Conservation (phyloP, 2,329 filamentous ascomycete genomes). For the Ramularia collo-cygni region DNA sequence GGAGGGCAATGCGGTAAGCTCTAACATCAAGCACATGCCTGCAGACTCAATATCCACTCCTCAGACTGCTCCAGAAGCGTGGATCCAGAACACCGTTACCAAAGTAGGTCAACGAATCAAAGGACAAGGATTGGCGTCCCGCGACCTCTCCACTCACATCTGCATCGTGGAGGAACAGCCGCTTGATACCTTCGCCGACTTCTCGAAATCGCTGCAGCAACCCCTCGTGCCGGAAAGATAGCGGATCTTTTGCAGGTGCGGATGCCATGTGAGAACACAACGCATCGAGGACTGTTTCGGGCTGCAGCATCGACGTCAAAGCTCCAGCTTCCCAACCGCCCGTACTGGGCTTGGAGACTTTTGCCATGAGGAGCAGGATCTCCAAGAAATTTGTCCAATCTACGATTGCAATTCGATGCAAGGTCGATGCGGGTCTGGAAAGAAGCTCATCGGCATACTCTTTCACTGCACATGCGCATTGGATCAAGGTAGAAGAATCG, state of each 20-base stretch:
- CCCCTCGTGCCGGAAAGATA: conserved; percentile 15
- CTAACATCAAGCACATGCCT: not conserved
- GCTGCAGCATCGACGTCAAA: conserved; percentile 21
- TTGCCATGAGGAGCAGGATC: conserved; percentile 19
- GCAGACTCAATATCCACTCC: not conserved
- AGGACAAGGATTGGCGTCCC: conserved; percentile 2
- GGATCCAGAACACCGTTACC: conserved; percentile 14
- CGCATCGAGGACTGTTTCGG: conserved; percentile 16
- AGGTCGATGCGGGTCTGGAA: conserved; percentile 12
- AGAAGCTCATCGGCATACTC: conserved; percentile 25
- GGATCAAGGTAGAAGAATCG: conserved; percentile 19
- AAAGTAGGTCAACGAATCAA: conserved; percentile 5
- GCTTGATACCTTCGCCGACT: conserved; percentile 18
- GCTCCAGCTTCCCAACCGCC: conserved; percentile 23
- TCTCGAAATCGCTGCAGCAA: conserved; percentile 12
- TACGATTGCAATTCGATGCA: conserved; percentile 20
- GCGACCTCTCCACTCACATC: conserved; percentile 1
- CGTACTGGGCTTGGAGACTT: conserved; percentile 13
- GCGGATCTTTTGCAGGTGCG: conserved; percentile 15
- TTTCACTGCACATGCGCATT: conserved; percentile 22
- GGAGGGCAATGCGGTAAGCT: no score
- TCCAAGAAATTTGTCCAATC: conserved; percentile 24
- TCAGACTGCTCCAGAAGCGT: conserved; percentile 12
- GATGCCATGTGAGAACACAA: conserved; percentile 16
- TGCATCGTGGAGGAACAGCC: conserved; percentile 7